phyloP scores from a whole-genome alignment of 2,329 filamentous ascomycete genomes.

The Helicocarpus griseus region DNA sequence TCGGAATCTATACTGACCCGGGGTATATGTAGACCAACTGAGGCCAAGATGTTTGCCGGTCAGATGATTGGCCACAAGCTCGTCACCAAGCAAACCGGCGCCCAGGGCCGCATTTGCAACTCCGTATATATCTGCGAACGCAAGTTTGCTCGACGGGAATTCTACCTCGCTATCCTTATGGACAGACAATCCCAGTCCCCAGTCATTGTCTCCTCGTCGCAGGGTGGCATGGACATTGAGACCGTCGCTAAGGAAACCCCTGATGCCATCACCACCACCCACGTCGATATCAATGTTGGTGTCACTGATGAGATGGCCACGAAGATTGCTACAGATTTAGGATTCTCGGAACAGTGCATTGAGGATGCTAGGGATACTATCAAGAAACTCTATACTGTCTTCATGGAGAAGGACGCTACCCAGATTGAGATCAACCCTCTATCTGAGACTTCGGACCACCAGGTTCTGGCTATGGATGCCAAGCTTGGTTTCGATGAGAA shows the following conservation, averaged over 20 bases:
- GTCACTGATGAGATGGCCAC: conserved; percentile 93
- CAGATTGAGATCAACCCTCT: conserved; percentile 99
- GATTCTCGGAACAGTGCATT: conserved; percentile 96
- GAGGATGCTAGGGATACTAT: conserved; percentile 92
- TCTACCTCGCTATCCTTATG: conserved; percentile 98
- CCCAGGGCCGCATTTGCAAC: conserved; percentile 86
- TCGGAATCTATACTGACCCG: not conserved
- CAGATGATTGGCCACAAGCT: conserved; percentile 99
- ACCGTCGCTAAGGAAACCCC: conserved; percentile 95
- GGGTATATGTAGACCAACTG: conserved; percentile 54
- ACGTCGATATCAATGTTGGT: conserved; percentile 85
- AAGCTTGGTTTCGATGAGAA: conserved; percentile 99
- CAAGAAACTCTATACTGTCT: conserved; percentile 98
- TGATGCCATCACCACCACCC: conserved; percentile 87
- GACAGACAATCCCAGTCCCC: conserved; percentile 84
- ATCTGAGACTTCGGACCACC: conserved; percentile 94
- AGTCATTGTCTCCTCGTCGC: conserved; percentile 94
- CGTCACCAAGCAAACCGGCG: conserved; percentile 98
- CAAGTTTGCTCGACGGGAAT: conserved; percentile 97
- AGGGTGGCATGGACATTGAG: conserved; percentile 99
- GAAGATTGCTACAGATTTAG: conserved; percentile 81
- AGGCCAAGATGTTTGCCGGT: conserved; percentile 93
- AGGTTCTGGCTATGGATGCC: conserved; percentile 98
- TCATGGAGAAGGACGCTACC: conserved; percentile 95
- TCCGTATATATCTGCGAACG: conserved; percentile 98